Evolutionary conservation across 139 green algal species (phyloP), one percentile per base, ranked within the genome.

Genomic region (Chlorella sp.): DNA sequence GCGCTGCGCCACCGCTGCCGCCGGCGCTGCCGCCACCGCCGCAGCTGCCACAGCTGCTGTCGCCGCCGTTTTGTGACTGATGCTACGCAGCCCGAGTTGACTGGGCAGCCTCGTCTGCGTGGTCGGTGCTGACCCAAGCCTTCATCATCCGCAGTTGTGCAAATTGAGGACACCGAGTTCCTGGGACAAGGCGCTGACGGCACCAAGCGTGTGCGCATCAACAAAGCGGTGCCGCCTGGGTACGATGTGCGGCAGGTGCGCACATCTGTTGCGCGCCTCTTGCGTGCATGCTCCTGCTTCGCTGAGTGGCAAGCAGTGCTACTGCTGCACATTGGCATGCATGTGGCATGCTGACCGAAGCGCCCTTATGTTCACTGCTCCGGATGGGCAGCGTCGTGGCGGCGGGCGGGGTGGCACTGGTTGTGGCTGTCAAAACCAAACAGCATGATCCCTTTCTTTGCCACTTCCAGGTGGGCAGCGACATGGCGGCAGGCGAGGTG

Each of bases 91-190:
- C n/a, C n/a, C n/a, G n/a, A n/a, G n/a, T n/a, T n/a, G n/a, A n/a
- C n/a, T n/a, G n/a, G n/a, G n/a, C n/a, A n/a, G n/a, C n/a, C n/a
- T n/a, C n/a, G n/a, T n/a, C n/a, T n/a, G n/a, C n/a, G n/a, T n/a
- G n/a, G n/a, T n/a, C n/a, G n/a, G n/a, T n/a, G n/a, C n/a, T n/a
- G 1, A 69, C 1, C 62, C 24, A 69, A 38, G 34, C 26, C 2
- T 70, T 3, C 64, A 32, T 40, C 32, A 4, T 32, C 40, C 44
- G 77, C 77, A 83, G 77, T 83, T 4, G 77, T 83, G 36, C 91
- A 95, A 73, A 93, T 98, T 16, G 95, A 97, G 83, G 90, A 96
- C 87, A 97, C 94, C n/a, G 83, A 94, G 82, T 64, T 84, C 65
- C 77, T 94, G 34, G 78, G 82, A n/a, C 73, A 74, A 3, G 68